phyloP scores from a whole-genome alignment of 23 red algal genomes.

The Rhodosorus marinus region DNA sequence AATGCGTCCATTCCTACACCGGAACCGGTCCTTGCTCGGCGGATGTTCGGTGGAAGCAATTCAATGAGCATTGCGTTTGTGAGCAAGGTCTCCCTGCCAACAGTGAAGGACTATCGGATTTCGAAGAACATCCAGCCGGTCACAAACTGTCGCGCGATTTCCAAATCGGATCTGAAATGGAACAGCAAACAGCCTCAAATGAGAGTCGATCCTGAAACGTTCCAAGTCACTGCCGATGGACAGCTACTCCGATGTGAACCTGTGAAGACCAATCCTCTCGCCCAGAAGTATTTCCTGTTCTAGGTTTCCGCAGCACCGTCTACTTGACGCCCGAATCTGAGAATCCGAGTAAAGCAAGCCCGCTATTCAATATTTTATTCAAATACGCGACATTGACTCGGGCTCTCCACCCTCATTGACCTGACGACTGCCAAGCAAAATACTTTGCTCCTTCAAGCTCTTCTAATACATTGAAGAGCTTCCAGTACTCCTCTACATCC shows the following conservation, averaged over 20 bases:
- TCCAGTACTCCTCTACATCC: too few species aligned
- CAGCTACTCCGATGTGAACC: background rate
- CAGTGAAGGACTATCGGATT: background rate
- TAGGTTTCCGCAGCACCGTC: background rate
- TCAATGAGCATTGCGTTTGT: background rate
- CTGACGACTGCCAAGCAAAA: too few species aligned
- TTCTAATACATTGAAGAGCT: too few species aligned
- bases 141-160: background rate
- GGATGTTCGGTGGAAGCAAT: constrained; percentile 1
- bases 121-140: background rate
- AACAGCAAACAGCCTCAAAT: background rate
- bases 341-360: too few species aligned
- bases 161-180: background rate
- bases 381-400: too few species aligned
- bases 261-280: background rate
- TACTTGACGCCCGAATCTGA: too few species aligned
- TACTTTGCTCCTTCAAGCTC: too few species aligned
- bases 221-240: constrained; percentile 1
- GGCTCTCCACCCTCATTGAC: too few species aligned
- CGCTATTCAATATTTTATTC: too few species aligned
- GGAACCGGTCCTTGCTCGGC: background rate
- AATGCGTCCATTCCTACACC: constrained; percentile 1
- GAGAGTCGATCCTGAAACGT: constrained; percentile 1
- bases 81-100: background rate
- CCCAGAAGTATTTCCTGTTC: constrained; percentile 1